These are phyloP conservation scores for Aspergillus flavus DNA, from an alignment of 2,329 filamentous ascomycete genomes.

Conservation along the genomic window DNA sequence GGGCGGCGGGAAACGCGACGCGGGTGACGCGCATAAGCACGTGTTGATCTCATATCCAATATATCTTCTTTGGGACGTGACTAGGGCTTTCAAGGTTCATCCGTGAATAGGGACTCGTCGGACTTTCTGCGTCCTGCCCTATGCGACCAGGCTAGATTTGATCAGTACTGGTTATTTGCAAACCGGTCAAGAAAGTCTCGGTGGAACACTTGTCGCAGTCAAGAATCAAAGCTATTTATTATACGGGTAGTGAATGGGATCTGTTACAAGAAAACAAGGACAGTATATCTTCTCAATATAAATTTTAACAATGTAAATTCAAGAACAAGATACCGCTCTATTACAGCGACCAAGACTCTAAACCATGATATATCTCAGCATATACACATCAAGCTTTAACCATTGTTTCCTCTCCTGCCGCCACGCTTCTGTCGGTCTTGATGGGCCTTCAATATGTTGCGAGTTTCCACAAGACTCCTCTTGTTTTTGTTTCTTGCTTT, in stretches of 20 bases:
- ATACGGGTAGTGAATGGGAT: too few relatives aligned
- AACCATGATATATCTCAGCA: background rate
- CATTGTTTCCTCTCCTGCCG: conserved; percentile 74
- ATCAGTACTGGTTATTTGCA: background rate
- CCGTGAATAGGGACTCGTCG: too few relatives aligned
- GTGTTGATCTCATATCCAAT: conserved; percentile 20
- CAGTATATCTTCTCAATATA: background rate
- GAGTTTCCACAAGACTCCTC: conserved; percentile 84
- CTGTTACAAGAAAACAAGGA: too few relatives aligned
- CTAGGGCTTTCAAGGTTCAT: background rate
- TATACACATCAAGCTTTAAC: conserved; percentile 15
- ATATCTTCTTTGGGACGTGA: conserved; percentile 23
- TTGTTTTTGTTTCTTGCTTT: conserved; percentile 97
- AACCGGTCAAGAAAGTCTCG: background rate
- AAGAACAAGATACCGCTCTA: background rate
- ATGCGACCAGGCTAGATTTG: background rate
- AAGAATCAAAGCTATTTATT: too few relatives aligned
- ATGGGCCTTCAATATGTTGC: conserved; percentile 78
- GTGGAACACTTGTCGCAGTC: too few relatives aligned
- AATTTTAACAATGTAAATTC: background rate
- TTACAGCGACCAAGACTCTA: background rate
- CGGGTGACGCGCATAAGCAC: conserved; percentile 25
- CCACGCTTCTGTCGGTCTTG: conserved; percentile 81
- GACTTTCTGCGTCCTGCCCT: too few relatives aligned
- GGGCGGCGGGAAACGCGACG: conserved; percentile 25